Evolutionary conservation across 805 yeast genomes (phyloP).

Genomic region (Saturnispora bothae): DNA sequence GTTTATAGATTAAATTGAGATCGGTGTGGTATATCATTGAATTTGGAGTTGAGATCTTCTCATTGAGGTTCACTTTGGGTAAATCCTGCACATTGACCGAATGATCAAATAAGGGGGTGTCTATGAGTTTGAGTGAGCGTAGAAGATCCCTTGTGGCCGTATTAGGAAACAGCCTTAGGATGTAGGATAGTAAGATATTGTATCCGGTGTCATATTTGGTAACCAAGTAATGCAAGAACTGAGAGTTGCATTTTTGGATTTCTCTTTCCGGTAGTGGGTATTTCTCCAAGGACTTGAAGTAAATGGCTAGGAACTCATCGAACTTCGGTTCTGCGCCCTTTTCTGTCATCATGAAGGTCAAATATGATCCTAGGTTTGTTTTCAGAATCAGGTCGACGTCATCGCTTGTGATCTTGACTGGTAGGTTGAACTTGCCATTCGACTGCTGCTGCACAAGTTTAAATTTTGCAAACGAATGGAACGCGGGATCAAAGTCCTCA

Average conservation of each 20-base stretch:
- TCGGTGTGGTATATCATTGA: slow-evolving; percentile 7
- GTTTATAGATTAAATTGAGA: slow-evolving; percentile 10
- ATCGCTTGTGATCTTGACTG: slow-evolving; percentile 1
- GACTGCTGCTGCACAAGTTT: slow-evolving; percentile 5
- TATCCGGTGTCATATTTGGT: slow-evolving; percentile 7
- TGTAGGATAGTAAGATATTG: slow-evolving; percentile 9
- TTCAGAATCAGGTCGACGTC: not conserved
- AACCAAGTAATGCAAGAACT: slow-evolving; percentile 8
- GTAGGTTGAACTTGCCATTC: slow-evolving; percentile 3
- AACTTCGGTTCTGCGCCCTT: slow-evolving; percentile 5
- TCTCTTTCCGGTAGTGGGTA: slow-evolving; percentile 1
- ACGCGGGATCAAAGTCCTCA: not conserved
- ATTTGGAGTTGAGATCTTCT: not conserved
- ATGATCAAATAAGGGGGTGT: not conserved
- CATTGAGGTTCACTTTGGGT: slow-evolving; percentile 9
- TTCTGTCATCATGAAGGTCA: not conserved
- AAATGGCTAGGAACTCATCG: slow-evolving; percentile 11
- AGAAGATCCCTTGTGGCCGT: slow-evolving; percentile 5
- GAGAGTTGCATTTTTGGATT: slow-evolving; percentile 9
- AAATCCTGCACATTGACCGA: slow-evolving; percentile 1
- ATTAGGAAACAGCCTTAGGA: slow-evolving; percentile 10
- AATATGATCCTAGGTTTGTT: slow-evolving; percentile 1
- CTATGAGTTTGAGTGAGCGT: not conserved
- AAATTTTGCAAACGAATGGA: slow-evolving; percentile 6
- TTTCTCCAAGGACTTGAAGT: slow-evolving; percentile 10